Base-by-base conservation (phyloP, 257 asterid genomes). In the Forsythia suspensa region DNA sequence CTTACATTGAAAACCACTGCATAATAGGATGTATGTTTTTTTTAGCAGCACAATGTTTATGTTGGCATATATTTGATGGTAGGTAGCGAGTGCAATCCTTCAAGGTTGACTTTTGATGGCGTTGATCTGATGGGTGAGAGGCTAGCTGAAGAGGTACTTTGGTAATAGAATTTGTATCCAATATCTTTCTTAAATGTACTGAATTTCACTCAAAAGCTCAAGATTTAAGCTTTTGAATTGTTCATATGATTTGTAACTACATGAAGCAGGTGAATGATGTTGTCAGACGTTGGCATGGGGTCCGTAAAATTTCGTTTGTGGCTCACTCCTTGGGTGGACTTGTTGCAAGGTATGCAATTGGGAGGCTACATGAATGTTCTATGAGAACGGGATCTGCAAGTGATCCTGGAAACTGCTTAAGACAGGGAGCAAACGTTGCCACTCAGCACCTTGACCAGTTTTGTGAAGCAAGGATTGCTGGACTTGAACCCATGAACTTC, bases 301-400 rank as follows among this genome's bases (percentile, higher is more conserved):
- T 91, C 80, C 46, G 57, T 80, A 94, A 88, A 82, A 91, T 94
- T 79, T 94, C 98, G 44, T 91, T 94, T 76, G 97, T 94, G 80
- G 93, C 97, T 84, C 98, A 94, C 84, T 94, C 98, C 39, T 88
- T 94, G 82, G 98, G 98, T 59, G 98, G 98, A 70, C 98, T 94
- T 77, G 97, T 94, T 77, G 91, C 98, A 77, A 86, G 98, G 29
- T 94, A 91, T 84, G 97, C 97, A 78, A 72, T 94, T 74, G 98
- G 97, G 78, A 88, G 97, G 78, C 70, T 94, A 77, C 88, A 84
- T 81, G 80, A 82, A 79, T 74, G 70, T 75, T 77, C 87, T 9
- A 66, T 75, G 38, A 82, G 42, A 83, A 72, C 63, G 6, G 87
- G 68, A 76, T 75, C 78, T 52, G 72, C 81, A 55, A 70, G 42